Conservation (phyloP, 2,329 filamentous ascomycete species). For the Trichoderma oligosporum region DNA sequence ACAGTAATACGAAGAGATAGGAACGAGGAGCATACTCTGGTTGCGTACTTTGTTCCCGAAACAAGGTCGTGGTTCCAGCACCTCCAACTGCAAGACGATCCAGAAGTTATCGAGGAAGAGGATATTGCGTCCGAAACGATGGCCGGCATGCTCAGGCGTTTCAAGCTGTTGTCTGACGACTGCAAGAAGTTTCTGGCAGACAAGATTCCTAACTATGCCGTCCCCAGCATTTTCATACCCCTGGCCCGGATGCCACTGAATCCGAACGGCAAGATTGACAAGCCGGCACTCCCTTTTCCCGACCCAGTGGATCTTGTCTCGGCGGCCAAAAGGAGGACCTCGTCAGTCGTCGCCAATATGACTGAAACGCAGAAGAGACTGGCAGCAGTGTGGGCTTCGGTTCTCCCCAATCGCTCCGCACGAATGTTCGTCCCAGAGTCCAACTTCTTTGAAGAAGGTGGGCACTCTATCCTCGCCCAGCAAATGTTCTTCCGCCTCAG, state of each 20-base stretch:
- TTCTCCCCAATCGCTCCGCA: too few relatives aligned
- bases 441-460: conserved; percentile 40
- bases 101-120: conserved; percentile 54
- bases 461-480: conserved; percentile 55
- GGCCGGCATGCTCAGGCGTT: conserved; percentile 42
- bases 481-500: conserved; percentile 76
- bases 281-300: conserved; percentile 73
- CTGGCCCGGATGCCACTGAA: conserved; percentile 52
- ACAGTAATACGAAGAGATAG: conserved; percentile 62
- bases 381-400: conserved; percentile 65
- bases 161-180: too few relatives aligned
- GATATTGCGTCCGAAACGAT: conserved; percentile 44
- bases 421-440: too few relatives aligned
- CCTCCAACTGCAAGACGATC: conserved; percentile 50
- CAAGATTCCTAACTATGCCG: conserved; percentile 39
- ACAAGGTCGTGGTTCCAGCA: conserved; percentile 67
- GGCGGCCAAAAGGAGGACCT: too few relatives aligned
- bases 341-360: too few relatives aligned
- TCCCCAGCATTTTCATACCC: conserved; percentile 35
- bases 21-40: conserved; percentile 69
- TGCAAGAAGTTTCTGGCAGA: too few relatives aligned
- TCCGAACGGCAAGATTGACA: conserved; percentile 78
- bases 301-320: too few relatives aligned
- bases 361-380: conserved; percentile 39
- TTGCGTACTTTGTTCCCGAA: conserved; percentile 86